Percentiles rank a stretch among this genome's conserved stretches.
phyloP scores from a whole-genome alignment of 2,329 filamentous ascomycete genomes.

The Aschersonia sp. region DNA sequence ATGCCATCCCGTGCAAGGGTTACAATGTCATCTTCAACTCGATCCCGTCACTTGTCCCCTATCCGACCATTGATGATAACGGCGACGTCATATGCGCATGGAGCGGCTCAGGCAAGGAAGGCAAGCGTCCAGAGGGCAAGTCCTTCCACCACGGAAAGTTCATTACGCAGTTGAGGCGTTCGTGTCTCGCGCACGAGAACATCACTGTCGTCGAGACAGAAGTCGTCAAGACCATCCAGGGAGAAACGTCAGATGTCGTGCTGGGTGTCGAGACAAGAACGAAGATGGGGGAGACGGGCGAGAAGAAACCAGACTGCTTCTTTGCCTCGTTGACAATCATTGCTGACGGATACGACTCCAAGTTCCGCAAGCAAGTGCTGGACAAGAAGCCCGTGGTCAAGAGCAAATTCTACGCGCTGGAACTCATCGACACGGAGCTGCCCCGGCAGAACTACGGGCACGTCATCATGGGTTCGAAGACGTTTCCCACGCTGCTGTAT shows the following conservation, averaged over 20 bases:
- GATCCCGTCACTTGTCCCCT: conserved; percentile 59
- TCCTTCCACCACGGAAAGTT: conserved; percentile 93
- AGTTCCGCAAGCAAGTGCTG: conserved; percentile 73
- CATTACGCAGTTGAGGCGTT: conserved; percentile 64
- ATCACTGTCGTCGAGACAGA: conserved; percentile 87
- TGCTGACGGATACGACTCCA: conserved; percentile 84
- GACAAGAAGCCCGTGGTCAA: conserved; percentile 49
- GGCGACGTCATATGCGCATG: conserved; percentile 24
- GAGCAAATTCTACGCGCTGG: conserved; percentile 86
- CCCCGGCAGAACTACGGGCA: conserved; percentile 67
- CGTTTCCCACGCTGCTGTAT: conserved; percentile 69
- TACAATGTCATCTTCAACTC: conserved; percentile 81
- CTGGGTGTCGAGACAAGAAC: conserved; percentile 71
- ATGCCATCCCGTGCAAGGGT: conserved; percentile 67
- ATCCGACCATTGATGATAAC: conserved; percentile 47
- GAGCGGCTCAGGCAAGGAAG: conserved; percentile 18
- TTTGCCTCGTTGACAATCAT: conserved; percentile 81
- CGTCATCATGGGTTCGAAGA: conserved; percentile 66
- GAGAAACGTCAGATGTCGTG: conserved; percentile 53
- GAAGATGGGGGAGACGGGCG: conserved; percentile 36
- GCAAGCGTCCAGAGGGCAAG: conserved; percentile 47
- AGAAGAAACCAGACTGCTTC: conserved; percentile 56
- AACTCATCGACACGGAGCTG: conserved; percentile 76
- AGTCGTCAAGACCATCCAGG: conserved; percentile 59
- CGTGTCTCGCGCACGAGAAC: conserved; percentile 62